phyloP scores from a whole-genome alignment of 306 rosid genomes.

The Castanea sativa region DNA sequence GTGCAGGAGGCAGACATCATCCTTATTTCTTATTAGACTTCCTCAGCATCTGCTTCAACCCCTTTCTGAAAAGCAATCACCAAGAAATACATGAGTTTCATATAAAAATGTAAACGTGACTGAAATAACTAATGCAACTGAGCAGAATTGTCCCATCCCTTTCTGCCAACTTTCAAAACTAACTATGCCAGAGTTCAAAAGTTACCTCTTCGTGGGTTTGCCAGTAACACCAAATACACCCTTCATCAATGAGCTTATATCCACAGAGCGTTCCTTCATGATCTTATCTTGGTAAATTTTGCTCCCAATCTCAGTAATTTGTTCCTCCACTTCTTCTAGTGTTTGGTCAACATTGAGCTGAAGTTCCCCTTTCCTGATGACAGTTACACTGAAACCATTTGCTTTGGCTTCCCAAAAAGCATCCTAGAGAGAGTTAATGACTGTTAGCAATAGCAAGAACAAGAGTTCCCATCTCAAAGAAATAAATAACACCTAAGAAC shows the following conservation, averaged over 20 bases:
- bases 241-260: conserved; percentile 80
- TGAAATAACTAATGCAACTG: not conserved
- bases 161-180: conserved; percentile 14
- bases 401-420: conserved; percentile 85
- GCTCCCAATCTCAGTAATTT: conserved; percentile 83
- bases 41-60: conserved; percentile 53
- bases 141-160: not conserved
- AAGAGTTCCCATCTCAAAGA: not conserved
- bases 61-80: conserved; percentile 35
- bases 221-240: conserved; percentile 72
- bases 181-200: not conserved
- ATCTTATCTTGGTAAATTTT: conserved; percentile 86
- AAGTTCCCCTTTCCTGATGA: conserved; percentile 86
- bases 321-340: conserved; percentile 88
- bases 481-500: not conserved
- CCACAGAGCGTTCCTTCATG: conserved; percentile 78
- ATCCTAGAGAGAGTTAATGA: conserved; percentile 44
- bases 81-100: conserved; percentile 18
- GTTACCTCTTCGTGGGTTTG: conserved; percentile 61
- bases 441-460: conserved; percentile 18
- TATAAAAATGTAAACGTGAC: conserved; percentile 11
- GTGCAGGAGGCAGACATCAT: conserved; percentile 21
- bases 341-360: conserved; percentile 81
- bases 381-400: conserved; percentile 77
- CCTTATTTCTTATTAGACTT: conserved; percentile 44